Percentiles rank a stretch among this genome's conserved stretches.
These are phyloP conservation scores for Rhizopogon vesiculosus DNA, from an alignment of 768 basidiomycete genomes.

Conservation along the genomic window DNA sequence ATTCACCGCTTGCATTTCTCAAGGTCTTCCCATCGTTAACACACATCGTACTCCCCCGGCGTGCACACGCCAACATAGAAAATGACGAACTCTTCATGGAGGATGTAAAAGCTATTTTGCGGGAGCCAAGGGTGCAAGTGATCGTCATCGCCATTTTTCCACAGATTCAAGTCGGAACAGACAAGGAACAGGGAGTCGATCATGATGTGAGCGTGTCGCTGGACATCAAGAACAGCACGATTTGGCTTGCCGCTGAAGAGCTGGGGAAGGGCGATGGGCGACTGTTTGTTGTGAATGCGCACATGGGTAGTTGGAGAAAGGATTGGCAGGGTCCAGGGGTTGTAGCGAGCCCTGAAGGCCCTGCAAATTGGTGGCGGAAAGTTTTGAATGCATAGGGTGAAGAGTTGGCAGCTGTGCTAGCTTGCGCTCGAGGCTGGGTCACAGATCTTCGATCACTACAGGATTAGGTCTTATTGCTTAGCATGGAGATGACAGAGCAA, in stretches of 20 bases:
- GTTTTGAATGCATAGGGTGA: too few species aligned
- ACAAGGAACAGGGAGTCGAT: not conserved
- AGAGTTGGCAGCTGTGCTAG: too few species aligned
- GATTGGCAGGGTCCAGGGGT: conserved; percentile 7
- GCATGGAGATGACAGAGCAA: too few species aligned
- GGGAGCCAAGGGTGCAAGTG: conserved; percentile 25
- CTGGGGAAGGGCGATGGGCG: conserved; percentile 9
- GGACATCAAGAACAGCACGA: conserved; percentile 3
- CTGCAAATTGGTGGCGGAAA: conserved; percentile 6
- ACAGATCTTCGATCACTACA: not conserved
- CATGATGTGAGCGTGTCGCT: not conserved
- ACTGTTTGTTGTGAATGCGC: conserved; percentile 8
- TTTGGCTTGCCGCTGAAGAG: conserved; percentile 8
- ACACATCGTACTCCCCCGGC: conserved; percentile 36
- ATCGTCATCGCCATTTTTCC: conserved; percentile 33
- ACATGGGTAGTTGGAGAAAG: conserved; percentile 3
- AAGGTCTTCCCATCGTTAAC: conserved; percentile 29
- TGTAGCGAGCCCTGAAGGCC: not conserved
- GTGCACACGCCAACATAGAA: conserved; percentile 34
- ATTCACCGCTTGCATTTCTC: conserved; percentile 10
- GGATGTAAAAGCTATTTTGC: conserved; percentile 27
- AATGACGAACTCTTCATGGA: conserved; percentile 35
- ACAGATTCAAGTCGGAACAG: conserved; percentile 6
- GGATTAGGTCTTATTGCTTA: too few species aligned
- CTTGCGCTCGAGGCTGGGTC: too few species aligned